These are phyloP conservation scores for Zopfia rhizophila DNA, from an alignment of 2,329 filamentous ascomycete species.

Conservation along the genomic window DNA sequence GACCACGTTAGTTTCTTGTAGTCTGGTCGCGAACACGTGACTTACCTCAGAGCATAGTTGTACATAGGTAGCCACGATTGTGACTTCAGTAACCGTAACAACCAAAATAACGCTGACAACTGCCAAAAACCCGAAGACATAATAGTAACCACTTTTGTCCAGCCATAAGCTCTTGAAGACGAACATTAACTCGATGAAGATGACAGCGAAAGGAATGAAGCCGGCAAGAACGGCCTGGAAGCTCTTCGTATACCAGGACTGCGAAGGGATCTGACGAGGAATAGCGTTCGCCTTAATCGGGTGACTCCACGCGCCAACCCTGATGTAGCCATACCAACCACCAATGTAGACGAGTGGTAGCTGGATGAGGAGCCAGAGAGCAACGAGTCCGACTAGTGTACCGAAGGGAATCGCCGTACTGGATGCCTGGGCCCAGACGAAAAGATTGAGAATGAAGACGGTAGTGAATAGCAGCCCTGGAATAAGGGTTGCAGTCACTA, in stretches of 20 bases:
- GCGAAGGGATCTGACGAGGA: constrained; percentile 77
- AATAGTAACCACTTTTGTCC: constrained; percentile 92
- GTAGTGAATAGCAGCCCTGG: constrained; percentile 80
- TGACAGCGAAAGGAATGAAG: constrained; percentile 83
- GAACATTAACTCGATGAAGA: constrained; percentile 88
- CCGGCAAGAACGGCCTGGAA: constrained; percentile 75
- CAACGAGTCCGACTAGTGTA: constrained; percentile 76
- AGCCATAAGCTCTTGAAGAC: constrained; percentile 90
- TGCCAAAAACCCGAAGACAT: constrained; percentile 86
- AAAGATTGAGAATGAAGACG: constrained; percentile 84
- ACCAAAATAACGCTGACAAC: constrained; percentile 78
- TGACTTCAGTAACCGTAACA: constrained; percentile 83
- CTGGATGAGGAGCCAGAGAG: constrained; percentile 87
- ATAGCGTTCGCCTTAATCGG: constrained; percentile 80
- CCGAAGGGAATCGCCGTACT: constrained; percentile 87
- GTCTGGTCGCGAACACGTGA: neutral
- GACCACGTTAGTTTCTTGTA: constrained; percentile 3
- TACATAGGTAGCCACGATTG: constrained; percentile 83
- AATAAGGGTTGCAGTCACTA: constrained; percentile 78
- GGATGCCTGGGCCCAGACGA: constrained; percentile 90
- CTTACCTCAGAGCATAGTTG: constrained; percentile 79
- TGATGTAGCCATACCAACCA: constrained; percentile 78
- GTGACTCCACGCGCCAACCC: constrained; percentile 77
- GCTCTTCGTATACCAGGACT: constrained; percentile 78
- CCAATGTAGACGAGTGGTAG: constrained; percentile 85